Conservation (phyloP, 345 rosid species). For the Rhodamnia rubescens region DNA sequence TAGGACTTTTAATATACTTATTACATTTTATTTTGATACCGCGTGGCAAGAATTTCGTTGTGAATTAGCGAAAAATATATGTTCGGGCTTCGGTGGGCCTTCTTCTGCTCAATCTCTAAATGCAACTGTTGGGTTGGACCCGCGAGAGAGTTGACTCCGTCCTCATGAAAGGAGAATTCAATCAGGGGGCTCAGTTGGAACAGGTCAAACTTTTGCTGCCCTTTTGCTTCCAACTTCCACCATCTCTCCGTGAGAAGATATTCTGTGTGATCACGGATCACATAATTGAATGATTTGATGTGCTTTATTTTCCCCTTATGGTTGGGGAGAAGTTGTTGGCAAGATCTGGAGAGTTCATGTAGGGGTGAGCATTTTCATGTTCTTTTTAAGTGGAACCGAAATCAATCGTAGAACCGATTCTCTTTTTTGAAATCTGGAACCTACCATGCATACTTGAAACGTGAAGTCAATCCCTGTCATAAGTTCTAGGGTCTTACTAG, state of each 20-base stretch:
- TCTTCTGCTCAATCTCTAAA: background rate
- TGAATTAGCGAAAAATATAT: background rate
- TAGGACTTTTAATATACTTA: too few relatives aligned
- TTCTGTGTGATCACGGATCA: background rate
- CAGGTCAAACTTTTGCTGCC: background rate
- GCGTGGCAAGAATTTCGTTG: background rate
- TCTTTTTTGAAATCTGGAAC: too few relatives aligned
- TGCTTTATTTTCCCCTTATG: background rate
- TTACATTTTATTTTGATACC: background rate
- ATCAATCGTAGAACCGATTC: too few relatives aligned
- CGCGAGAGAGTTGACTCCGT: background rate
- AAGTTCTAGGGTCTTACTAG: too few relatives aligned
- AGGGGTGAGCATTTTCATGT: too few relatives aligned
- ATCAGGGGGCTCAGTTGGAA: background rate
- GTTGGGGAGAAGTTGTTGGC: background rate
- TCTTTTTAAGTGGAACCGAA: too few relatives aligned
- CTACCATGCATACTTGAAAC: too few relatives aligned
- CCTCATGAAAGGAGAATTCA: background rate
- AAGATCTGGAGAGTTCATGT: background rate
- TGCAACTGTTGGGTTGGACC: background rate
- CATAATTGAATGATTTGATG: background rate
- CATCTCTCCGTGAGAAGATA: background rate
- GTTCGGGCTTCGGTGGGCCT: background rate
- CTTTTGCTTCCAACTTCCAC: background rate
- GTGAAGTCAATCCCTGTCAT: too few relatives aligned